phyloP scores from a whole-genome alignment of 257 asterid species.

The Solanum rostratum region DNA sequence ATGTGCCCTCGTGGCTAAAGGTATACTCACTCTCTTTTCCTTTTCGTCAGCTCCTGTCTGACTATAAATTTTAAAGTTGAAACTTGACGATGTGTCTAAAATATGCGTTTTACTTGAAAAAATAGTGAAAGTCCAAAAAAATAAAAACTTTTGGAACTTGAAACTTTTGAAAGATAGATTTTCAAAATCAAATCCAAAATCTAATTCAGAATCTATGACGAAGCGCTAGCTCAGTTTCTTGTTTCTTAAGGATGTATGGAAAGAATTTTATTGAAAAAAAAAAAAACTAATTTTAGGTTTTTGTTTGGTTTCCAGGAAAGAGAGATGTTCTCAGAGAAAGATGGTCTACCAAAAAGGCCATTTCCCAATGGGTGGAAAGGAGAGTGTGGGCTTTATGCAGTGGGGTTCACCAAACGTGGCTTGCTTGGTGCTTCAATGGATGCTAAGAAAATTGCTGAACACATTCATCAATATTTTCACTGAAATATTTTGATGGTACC shows the following conservation, averaged over 20 bases:
- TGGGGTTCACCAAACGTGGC: conserved; percentile 97
- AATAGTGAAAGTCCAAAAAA: background rate
- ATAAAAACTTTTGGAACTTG: too few relatives aligned
- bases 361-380: conserved; percentile 99
- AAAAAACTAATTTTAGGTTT: background rate
- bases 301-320: conserved; percentile 31
- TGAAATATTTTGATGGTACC: background rate
- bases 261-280: background rate
- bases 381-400: conserved; percentile 72
- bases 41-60: background rate
- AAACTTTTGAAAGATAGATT: too few relatives aligned
- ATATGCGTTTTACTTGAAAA: background rate
- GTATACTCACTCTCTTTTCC: background rate
- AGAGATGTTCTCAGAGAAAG: conserved; percentile 72
- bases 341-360: conserved; percentile 82
- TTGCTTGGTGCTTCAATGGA: conserved; percentile 94
- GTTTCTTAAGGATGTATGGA: background rate
- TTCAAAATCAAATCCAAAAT: background rate
- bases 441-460: conserved; percentile 71
- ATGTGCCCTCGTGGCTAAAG: conserved; percentile 66
- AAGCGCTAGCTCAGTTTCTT: background rate
- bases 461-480: conserved; percentile 16
- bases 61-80: background rate
- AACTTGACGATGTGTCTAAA: background rate
- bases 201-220: background rate